A percentile compares a stretch with the other conserved stretches of the same genome.
Conservation (phyloP, 2,329 filamentous ascomycete species). For the Aschersonia sp. region DNA sequence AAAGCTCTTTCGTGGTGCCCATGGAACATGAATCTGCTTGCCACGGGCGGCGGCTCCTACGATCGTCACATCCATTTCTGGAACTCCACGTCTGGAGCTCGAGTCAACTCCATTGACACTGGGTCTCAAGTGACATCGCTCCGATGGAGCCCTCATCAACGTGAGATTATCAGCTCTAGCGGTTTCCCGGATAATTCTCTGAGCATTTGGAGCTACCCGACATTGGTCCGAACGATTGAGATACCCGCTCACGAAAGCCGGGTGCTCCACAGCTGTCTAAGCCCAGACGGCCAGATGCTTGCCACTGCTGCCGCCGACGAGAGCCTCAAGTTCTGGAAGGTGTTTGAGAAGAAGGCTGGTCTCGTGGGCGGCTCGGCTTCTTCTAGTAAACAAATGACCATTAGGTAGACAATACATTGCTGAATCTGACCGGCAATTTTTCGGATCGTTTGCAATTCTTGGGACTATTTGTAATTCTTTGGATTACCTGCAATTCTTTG, state of each 20-base stretch:
- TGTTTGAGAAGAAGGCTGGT: constrained; percentile 96
- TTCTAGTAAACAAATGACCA: constrained; percentile 82
- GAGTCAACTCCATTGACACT: constrained; percentile 98
- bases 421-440: background rate
- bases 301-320: constrained; percentile 93
- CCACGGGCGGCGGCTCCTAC: constrained; percentile 89
- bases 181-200: constrained; percentile 99
- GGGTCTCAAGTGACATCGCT: constrained; percentile 94
- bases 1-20: constrained; percentile 98
- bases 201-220: constrained; percentile 98
- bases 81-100: constrained; percentile 95
- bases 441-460: too few relatives aligned
- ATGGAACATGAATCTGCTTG: constrained; percentile 94
- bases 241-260: constrained; percentile 95
- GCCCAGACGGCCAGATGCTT: constrained; percentile 94
- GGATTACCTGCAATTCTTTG: too few relatives aligned
- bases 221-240: constrained; percentile 91
- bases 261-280: constrained; percentile 91
- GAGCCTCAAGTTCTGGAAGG: constrained; percentile 99
- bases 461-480: too few relatives aligned
- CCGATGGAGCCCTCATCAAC: constrained; percentile 92
- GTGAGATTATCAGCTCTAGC: constrained; percentile 93
- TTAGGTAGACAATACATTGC: constrained; percentile 41
- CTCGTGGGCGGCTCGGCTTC: constrained; percentile 49
- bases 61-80: constrained; percentile 99